phyloP scores from a whole-genome alignment of 192 early-diverging fungal species.

The Ramicandelaber brevisporus region DNA sequence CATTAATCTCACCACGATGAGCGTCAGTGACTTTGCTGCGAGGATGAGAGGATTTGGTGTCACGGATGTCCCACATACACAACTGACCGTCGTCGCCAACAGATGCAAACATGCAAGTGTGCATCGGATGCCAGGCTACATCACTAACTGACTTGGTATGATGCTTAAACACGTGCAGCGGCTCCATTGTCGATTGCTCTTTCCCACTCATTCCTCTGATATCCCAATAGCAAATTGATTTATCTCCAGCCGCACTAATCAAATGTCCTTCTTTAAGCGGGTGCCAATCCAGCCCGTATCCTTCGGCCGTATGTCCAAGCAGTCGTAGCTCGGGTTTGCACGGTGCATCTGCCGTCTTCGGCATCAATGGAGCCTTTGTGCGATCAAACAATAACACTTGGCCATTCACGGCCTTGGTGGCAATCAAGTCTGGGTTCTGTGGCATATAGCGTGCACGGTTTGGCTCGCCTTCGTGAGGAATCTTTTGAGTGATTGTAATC shows the following conservation, averaged over 20 bases:
- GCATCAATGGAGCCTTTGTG: constrained; percentile 60
- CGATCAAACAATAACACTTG: constrained; percentile 95
- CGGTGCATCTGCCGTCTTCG: constrained; percentile 35
- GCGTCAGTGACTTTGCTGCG: too few species aligned
- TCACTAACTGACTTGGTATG: constrained; percentile 92
- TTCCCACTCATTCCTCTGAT: constrained; percentile 47
- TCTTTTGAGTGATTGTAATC: constrained; percentile 70
- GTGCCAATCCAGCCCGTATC: constrained; percentile 91
- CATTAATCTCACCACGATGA: constrained; percentile 84
- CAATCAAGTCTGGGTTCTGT: constrained; percentile 84
- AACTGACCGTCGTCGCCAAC: constrained; percentile 89
- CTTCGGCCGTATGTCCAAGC: constrained; percentile 75
- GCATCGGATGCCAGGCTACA: constrained; percentile 72
- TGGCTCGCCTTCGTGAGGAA: constrained; percentile 92
- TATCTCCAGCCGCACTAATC: constrained; percentile 79
- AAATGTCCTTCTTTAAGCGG: constrained; percentile 47
- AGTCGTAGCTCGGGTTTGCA: constrained; percentile 74
- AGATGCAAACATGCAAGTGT: constrained; percentile 77
- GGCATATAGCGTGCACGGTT: constrained; percentile 97
- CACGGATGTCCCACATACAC: constrained; percentile 89
- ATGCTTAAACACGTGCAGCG: constrained; percentile 48
- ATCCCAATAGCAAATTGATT: constrained; percentile 81
- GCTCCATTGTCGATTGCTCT: constrained; percentile 49
- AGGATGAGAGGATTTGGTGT: too few species aligned
- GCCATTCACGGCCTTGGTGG: constrained; percentile 70